Base-by-base conservation (phyloP, 148 eudicot species). In the Rhododendron simsii region DNA sequence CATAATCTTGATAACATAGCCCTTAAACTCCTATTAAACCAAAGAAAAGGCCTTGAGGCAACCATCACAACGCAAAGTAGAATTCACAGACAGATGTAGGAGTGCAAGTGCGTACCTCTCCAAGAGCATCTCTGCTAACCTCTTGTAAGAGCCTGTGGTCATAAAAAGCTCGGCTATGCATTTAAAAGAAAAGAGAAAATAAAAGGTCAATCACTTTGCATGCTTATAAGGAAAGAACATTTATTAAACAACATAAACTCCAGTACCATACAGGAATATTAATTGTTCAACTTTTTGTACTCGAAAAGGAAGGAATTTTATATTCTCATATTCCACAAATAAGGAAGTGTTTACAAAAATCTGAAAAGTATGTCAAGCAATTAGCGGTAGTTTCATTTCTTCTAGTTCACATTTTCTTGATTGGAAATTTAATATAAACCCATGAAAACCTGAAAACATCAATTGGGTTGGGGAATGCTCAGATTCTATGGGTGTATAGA, bases 401-500 rank as follows among this genome's bases (percentile, higher is more conserved):
- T 35, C 35, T 35, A 35, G 35, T 1, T 35, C 35, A 35, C 35
- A 35, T 35, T 35, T 35, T 35, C 35, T 35, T 35, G 35, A 35
- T 35, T 35, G 35, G 2, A 35, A 35, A 35, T 35, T 35, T 35
- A 35, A 35, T 35, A 35, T 35, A 35, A 35, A 35, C 35, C 35
- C 35, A 1, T 35, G 35, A 3, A 20, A 16, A 57, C 13, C 12
- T 18, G 13, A 53, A 28, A 41, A 41, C 3, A 28, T 14, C 1
- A 67, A 7, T n/a, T 67, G 30, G 12, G 47, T 37, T 18, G 20
- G 81, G 78, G 45, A 50, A 65, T 87, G 88, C 89, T 89, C 91
- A 87, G 89, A 89, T 89, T 89, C 91, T 89, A 89, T 87, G 91
- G 89, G 91, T 89, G 91, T 89, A 84, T n/a, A 30, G 30, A 30